Percentiles rank a stretch among this genome's conserved stretches.
Conservation (phyloP, 495 filamentous ascomycete genomes). For the Evernia prunastri region DNA sequence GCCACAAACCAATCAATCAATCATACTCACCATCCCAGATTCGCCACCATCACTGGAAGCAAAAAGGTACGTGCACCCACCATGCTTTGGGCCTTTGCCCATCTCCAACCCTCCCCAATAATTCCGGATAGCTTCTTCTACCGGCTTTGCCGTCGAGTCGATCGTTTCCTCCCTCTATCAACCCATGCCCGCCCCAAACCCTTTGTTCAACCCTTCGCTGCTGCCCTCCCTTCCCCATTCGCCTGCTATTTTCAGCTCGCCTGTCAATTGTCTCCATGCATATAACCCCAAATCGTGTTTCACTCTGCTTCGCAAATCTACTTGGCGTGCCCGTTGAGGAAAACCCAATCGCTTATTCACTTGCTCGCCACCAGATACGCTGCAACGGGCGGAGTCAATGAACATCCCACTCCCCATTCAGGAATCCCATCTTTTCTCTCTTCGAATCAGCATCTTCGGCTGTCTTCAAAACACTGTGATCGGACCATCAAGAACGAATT, state of each 20-base stretch:
- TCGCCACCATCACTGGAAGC: constrained; percentile 22
- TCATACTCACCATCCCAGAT: constrained; percentile 9
- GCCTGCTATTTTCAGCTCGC: constrained; percentile 20
- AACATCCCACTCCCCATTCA: constrained; percentile 13
- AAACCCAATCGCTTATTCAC: constrained; percentile 7
- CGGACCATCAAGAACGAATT: constrained; percentile 21
- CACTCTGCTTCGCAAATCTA: constrained; percentile 4
- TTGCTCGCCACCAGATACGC: constrained; percentile 10
- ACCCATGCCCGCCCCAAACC: neutral
- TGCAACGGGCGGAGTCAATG: constrained; percentile 6
- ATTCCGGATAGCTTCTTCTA: constrained; percentile 13
- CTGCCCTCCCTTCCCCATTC: constrained; percentile 15
- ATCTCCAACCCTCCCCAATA: constrained; percentile 7
- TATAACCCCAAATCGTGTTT: constrained; percentile 11
- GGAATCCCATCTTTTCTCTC: constrained; percentile 2
- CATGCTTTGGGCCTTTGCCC: neutral
- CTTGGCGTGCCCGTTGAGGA: constrained; percentile 8
- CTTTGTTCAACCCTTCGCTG: constrained; percentile 8
- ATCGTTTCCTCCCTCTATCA: constrained; percentile 16
- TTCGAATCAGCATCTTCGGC: constrained; percentile 17
- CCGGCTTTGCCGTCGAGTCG: constrained; percentile 16
- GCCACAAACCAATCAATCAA: constrained; percentile 11
- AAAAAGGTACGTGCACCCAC: constrained; percentile 6
- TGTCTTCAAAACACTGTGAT: constrained; percentile 13
- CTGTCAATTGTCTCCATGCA: constrained; percentile 13